phyloP scores from a whole-genome alignment of 768 basidiomycete genomes.

The Suillus alpinus region DNA sequence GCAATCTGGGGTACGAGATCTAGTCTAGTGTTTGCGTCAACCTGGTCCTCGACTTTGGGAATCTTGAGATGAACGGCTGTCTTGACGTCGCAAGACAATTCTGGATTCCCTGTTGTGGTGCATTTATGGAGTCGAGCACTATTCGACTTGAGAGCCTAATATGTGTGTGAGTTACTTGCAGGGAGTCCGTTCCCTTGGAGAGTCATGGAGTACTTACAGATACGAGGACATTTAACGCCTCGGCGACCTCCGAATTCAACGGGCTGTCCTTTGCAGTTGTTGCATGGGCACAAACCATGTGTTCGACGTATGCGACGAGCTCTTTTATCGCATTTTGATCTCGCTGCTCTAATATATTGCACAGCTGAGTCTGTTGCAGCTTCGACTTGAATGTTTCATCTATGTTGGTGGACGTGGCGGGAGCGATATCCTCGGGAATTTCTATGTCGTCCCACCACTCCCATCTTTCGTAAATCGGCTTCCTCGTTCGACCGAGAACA shows the following conservation, averaged over 20 bases:
- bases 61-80: neutral
- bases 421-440: neutral
- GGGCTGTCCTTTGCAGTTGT: neutral
- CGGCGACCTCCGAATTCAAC: neutral
- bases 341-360: neutral
- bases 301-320: neutral
- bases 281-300: neutral
- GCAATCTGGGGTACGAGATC: neutral
- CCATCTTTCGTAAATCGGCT: neutral
- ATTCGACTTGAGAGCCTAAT: neutral
- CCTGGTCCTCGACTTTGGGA: neutral
- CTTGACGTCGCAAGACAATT: neutral
- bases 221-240: neutral
- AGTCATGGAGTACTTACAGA: neutral
- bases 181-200: neutral
- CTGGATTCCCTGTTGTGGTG: neutral
- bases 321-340: neutral
- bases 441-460: neutral
- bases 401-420: neutral
- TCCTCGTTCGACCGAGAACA: neutral
- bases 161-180: neutral
- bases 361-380: neutral
- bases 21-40: neutral
- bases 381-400: neutral
- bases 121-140: neutral